A percentile compares a stretch with the other conserved stretches of the same genome.
These are phyloP conservation scores for Saccharomycopsis oosterbeekiorum DNA, from an alignment of 805 yeast genomes.

Conservation along the genomic window DNA sequence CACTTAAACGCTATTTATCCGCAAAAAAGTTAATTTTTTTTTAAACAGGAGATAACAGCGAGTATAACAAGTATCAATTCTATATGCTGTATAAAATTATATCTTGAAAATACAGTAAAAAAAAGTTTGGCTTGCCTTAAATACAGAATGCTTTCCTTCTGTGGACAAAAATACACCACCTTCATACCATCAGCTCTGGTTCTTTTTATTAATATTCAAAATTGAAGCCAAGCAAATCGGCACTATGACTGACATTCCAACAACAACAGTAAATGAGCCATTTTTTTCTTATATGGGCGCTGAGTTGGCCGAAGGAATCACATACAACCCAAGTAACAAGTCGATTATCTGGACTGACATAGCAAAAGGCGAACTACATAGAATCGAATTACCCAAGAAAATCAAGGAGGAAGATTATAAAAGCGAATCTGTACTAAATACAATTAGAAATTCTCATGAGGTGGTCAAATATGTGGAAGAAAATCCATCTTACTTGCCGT, in stretches of 20 bases:
- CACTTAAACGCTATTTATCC: background rate
- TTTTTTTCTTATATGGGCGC: constrained; percentile 24
- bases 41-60: background rate
- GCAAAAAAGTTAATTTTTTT: background rate
- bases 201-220: no score
- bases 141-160: background rate
- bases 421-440: constrained; percentile 10
- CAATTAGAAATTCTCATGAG: constrained; percentile 14
- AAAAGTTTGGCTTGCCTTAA: background rate
- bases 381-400: constrained; percentile 24
- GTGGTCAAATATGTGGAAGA: constrained; percentile 14
- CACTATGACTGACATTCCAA: background rate
- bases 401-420: constrained; percentile 7
- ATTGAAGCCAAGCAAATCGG: background rate
- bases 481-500: background rate
- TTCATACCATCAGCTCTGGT: no score
- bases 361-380: constrained; percentile 31
- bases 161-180: no score
- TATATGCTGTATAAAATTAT: background rate
- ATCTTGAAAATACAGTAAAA: background rate
- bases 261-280: background rate
- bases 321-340: constrained; percentile 41
- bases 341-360: constrained; percentile 42
- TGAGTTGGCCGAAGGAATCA: constrained; percentile 43
- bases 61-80: background rate